These are phyloP conservation scores for Cyclocybe cylindracea DNA, from an alignment of 768 basidiomycete species.

Conservation along the genomic window DNA sequence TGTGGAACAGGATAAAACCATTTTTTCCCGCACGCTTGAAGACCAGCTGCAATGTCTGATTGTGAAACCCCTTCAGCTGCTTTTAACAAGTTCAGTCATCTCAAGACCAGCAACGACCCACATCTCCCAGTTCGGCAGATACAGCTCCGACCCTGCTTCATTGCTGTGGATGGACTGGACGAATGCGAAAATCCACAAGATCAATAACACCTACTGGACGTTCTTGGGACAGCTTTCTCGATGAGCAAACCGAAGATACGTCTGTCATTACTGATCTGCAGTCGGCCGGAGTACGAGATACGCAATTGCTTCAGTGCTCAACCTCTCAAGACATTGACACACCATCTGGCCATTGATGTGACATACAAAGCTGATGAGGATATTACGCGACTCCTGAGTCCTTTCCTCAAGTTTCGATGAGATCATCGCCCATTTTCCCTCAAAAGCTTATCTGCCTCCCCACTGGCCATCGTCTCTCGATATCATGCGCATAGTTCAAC, in stretches of 20 bases:
- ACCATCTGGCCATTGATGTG: conserved; percentile 7
- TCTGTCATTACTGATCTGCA: conserved; percentile 16
- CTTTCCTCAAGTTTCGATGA: conserved; percentile 12
- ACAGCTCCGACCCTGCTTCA: conserved; percentile 3
- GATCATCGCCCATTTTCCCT: conserved; percentile 13
- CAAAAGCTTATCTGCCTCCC: not conserved
- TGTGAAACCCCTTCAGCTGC: too few species aligned
- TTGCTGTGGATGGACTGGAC: conserved; percentile 20
- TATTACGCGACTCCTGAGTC: conserved; percentile 8
- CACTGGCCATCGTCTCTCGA: conserved; percentile 5
- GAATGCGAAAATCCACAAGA: conserved; percentile 7
- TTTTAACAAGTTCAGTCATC: too few species aligned
- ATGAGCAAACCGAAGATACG: not conserved
- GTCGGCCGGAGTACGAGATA: conserved; percentile 16
- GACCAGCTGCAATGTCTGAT: too few species aligned
- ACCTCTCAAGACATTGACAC: not conserved
- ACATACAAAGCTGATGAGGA: conserved; percentile 9
- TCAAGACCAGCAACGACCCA: too few species aligned
- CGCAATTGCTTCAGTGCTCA: conserved; percentile 8
- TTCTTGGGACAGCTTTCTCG: not conserved
- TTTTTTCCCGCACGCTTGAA: too few species aligned
- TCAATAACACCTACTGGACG: conserved; percentile 8
- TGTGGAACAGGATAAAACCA: too few species aligned
- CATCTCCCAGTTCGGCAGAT: not conserved
- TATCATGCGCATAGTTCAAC: not conserved